Evolutionary conservation across 371 early-diverging fungal genomes (phyloP).

Genomic region (Dentiscutata heterogama): DNA sequence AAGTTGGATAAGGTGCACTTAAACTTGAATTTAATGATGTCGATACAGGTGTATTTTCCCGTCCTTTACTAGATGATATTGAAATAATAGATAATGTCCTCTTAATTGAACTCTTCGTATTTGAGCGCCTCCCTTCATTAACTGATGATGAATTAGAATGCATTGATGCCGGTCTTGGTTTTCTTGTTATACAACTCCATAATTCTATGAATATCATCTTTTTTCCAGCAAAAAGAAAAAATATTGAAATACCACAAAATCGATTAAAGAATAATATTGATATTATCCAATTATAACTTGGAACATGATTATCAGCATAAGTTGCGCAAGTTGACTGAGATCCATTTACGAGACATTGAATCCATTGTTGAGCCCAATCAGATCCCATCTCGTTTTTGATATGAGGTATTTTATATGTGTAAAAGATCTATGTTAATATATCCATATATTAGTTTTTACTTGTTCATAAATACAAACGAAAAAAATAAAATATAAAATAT

Average conservation of each 20-base stretch:
- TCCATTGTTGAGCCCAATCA: background rate
- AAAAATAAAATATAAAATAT: background rate
- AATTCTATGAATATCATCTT: background rate
- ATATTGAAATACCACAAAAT: slow-evolving; percentile 22
- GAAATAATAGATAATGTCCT: too few species aligned
- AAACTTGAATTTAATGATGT: too few species aligned
- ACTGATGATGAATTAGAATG: too few species aligned
- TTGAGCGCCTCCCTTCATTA: too few species aligned
- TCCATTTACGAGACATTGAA: background rate
- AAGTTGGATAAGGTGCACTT: too few species aligned
- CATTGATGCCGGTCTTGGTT: too few species aligned
- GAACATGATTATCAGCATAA: background rate
- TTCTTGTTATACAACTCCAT: background rate
- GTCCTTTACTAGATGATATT: too few species aligned
- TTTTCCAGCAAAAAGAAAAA: slow-evolving; percentile 35
- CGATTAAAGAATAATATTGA: slow-evolving; percentile 18
- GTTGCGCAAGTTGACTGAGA: background rate
- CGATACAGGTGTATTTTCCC: too few species aligned
- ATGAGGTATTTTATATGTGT: too few species aligned
- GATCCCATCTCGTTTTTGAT: background rate
- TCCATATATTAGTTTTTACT: too few species aligned
- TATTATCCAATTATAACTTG: background rate
- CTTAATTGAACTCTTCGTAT: too few species aligned
- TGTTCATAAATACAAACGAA: background rate
- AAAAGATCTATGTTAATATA: background rate